phyloP scores from a whole-genome alignment of 2,329 filamentous ascomycete species.

The Botrytis tulipae region DNA sequence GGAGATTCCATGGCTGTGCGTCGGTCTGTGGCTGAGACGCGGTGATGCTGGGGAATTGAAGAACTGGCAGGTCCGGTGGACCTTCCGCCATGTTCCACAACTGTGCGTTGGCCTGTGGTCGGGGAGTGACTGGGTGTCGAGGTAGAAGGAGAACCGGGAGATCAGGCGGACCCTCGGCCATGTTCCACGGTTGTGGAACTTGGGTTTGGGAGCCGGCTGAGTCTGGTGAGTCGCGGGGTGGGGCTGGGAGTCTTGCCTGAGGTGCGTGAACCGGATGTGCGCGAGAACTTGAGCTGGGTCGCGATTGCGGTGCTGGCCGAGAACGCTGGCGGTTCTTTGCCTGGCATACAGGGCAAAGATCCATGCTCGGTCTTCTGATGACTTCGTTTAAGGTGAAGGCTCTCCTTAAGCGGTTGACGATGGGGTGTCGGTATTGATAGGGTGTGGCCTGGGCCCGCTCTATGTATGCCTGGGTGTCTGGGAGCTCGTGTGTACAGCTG shows the following conservation, averaged over 20 bases:
- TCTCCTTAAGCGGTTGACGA: background rate
- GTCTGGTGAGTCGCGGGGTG: background rate
- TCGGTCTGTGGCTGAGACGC: background rate
- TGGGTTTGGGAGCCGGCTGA: too few relatives aligned
- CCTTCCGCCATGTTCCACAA: background rate
- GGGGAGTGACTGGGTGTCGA: background rate
- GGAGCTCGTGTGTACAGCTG: background rate
- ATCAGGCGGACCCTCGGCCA: background rate
- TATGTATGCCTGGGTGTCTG: background rate
- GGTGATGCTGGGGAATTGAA: background rate
- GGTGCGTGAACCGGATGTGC: background rate
- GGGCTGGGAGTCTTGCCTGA: background rate
- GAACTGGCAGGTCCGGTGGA: background rate
- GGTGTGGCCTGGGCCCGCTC: background rate
- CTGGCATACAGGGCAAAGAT: background rate
- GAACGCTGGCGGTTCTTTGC: background rate
- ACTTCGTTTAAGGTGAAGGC: background rate
- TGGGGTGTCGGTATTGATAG: background rate
- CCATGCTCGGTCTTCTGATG: background rate
- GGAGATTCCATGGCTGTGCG: background rate
- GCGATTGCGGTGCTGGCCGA: background rate
- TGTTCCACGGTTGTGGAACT: background rate
- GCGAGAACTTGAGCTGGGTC: background rate
- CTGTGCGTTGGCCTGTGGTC: background rate
- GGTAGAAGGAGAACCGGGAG: background rate